Base-by-base conservation (phyloP, 1,284 basidiomycete species). In the Cryptococcus amylolentus region DNA sequence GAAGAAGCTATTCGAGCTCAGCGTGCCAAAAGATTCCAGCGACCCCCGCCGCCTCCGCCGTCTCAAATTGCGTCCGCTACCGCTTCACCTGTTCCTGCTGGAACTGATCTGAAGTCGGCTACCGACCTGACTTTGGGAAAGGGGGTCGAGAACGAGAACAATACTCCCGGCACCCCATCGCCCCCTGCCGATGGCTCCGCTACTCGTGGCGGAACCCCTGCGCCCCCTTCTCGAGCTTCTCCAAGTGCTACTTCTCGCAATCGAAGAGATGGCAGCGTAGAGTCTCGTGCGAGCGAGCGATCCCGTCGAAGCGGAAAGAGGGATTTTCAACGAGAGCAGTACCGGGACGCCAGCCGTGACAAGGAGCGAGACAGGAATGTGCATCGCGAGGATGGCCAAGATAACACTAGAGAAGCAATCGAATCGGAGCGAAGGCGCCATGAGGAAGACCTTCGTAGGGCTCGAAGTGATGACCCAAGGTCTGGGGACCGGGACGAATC, bases 1-100 rank as follows among this genome's bases (percentile, higher is more conserved):
- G 71, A 47, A 66, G 67, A 65, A 1, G 67, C 68, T 5, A 68
- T 70, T 5, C 57, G 72, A 18, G 71, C 71, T 1, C 60, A 61
- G 38, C 66, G 67, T 49, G 72, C 73, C 51, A 70, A 70, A 10
- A 61, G 57, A 0, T 47, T 71, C 26, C 53, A 61, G 1, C 55
- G 61, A 47, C 57, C 65, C 23, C 48, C 52, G 2, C 57, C 64
- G 6, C 45, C 51, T 23, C 51, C 57, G 16, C 55, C 64, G 28
- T 57, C 65, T 45, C 38, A 42, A 6, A 20, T 58, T 13, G 18
- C 49, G 5, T n/a, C 49, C 13, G 40, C 49, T 26, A 45, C 42
- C 14, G 39, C 49, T 9, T 31, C 49, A 28, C 45, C 39, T 16
- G 18, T 46, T 40, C 27, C 49, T 26, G n/a, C 16, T 26, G 42